Percentiles rank a stretch among this genome's conserved stretches.
Conservation (phyloP, 78 protist species). For the Dictyostelium purpureum region DNA sequence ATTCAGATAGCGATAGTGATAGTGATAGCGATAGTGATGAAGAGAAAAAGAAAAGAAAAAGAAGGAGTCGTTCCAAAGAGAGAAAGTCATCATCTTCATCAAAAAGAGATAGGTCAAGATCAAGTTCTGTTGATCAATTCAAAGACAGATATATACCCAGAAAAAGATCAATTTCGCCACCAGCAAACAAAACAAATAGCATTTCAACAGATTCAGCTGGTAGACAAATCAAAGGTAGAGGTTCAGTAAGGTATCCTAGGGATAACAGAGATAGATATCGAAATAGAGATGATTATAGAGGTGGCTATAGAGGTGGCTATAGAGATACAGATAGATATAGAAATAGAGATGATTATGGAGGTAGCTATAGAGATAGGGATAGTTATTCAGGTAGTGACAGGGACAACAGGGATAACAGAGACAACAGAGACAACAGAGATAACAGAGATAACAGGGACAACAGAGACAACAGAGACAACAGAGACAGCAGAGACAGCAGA, state of each 20-base stretch:
- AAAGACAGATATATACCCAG: slow-evolving; percentile 49
- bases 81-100: neutral
- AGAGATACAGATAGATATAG: slow-evolving; percentile 12
- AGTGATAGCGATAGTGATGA: neutral
- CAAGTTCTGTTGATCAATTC: slow-evolving; percentile 38
- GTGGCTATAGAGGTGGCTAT: neutral
- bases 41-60: neutral
- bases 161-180: neutral
- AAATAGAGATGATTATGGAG: neutral
- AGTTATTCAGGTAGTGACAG: neutral
- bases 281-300: neutral
- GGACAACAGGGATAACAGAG: neutral
- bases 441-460: neutral
- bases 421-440: neutral
- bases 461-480: neutral
- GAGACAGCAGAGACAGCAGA: neutral
- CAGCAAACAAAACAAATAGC: neutral
- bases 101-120: slow-evolving; percentile 45
- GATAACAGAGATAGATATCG: neutral
- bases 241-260: slow-evolving; percentile 12
- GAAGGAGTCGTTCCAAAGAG: neutral
- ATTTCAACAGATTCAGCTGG: neutral
- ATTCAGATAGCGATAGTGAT: neutral
- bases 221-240: slow-evolving; percentile 33
- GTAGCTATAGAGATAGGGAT: neutral